Evolutionary conservation across 2,329 filamentous ascomycete species (phyloP).

Genomic region (Dactylella cylindrospora): DNA sequence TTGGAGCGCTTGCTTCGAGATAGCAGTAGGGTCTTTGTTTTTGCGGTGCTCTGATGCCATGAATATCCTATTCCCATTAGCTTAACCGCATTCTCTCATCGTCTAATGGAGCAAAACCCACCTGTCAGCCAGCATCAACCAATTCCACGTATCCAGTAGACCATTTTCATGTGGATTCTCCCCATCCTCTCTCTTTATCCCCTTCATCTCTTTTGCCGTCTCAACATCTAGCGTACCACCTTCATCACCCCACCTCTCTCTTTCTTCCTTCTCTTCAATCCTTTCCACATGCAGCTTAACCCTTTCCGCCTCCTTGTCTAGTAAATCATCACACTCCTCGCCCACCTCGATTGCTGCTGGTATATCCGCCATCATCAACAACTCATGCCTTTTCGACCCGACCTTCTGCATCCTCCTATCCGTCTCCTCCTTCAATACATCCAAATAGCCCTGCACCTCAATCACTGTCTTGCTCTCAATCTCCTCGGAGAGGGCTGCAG

Average conservation of each 20-base stretch:
- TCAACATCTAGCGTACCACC: conserved; percentile 10
- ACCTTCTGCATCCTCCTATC: conserved; percentile 3
- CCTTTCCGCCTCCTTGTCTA: conserved; percentile 36
- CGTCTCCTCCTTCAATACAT: conserved; percentile 13
- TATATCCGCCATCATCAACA: conserved; percentile 40
- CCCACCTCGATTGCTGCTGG: conserved; percentile 39
- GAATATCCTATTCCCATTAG: conserved; percentile 29
- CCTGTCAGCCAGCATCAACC: conserved; percentile 25
- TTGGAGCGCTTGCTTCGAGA: conserved; percentile 27
- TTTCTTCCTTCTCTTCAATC: conserved; percentile 14
- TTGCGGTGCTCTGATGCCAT: conserved; percentile 26
- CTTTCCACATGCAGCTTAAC: conserved; percentile 8
- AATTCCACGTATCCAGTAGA: conserved; percentile 18
- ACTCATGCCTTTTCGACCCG: conserved; percentile 1
- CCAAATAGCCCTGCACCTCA: conserved; percentile 35
- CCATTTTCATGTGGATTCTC: neutral
- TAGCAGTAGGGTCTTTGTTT: conserved; percentile 9
- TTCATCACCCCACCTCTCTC: conserved; percentile 4
- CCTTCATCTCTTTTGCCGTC: conserved; percentile 2
- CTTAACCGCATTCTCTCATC: neutral
- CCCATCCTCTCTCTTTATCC: neutral
- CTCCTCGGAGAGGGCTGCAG: conserved; percentile 16
- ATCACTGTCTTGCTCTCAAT: conserved; percentile 32
- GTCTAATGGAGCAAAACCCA: neutral
- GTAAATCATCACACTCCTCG: conserved; percentile 26